Evolutionary conservation across 345 rosid genomes (phyloP), one percentile per base, ranked within the genome.

Genomic region (Nephelium lappaceum): DNA sequence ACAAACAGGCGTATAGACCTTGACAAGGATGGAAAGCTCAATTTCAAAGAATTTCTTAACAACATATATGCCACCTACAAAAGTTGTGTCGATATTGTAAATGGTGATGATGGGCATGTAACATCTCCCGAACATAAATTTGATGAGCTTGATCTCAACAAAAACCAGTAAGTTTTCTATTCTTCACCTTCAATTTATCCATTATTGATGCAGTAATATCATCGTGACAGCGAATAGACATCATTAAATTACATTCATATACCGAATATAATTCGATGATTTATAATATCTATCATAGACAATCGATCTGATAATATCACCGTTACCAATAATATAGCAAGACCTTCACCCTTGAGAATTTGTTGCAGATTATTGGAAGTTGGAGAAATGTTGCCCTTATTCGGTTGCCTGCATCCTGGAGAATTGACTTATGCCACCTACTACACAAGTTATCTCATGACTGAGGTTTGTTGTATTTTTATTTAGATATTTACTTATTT

Each of bases 331-430:
- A 41, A 41, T 1, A 41, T 41, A 41, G 43, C 43, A 41, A 41
- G 9, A 51, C 14, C 57, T 7, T 51, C 4, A 45, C 51, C 18
- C 14, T 11, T 51, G 14, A 51, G 18, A 31, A 0, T 60, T 65
- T 0, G 42, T 6, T 45, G 49, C 80, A 87, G 90, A 43, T 64
- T 75, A 7, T 73, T 91, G 71, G 86, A 70, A 2, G 82, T 81
- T 16, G 87, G 88, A 47, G 95, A 93, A 78, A 66, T 91, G 43
- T 84, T 84, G 12, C 94, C 98, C 8, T 75, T 93, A 16, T 81
- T 90, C 63, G 69, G n/a, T 67, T 90, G 89, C 85, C 86, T 93
- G 25, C 84, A 86, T 68, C 94, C 94, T 7, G 94, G 94, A 74
- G 92, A 93, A 58, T 11, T 89, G 71, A 85, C 87, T 42, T 84